phyloP scores from a whole-genome alignment of 306 rosid genomes.

The Dicorynia guianensis region DNA sequence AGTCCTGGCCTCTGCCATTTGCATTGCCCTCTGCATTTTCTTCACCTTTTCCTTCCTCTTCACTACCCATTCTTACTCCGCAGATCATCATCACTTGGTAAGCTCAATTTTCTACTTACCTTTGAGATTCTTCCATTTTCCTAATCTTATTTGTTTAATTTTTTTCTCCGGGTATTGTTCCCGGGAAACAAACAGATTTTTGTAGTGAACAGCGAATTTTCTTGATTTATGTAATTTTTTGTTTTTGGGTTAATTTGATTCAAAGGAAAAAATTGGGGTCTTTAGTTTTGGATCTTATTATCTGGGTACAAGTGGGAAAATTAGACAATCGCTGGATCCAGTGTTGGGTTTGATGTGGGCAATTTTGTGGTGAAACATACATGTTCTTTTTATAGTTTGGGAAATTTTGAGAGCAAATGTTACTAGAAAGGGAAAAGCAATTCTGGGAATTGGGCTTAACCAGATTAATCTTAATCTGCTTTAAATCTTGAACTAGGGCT shows the following conservation, averaged over 20 bases:
- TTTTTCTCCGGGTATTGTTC: not conserved
- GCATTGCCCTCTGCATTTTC: slow-evolving; percentile 50
- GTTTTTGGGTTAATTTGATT: slow-evolving; percentile 25
- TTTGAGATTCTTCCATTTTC: not conserved
- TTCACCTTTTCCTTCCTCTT: slow-evolving; percentile 63
- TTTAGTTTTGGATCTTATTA: slow-evolving; percentile 42
- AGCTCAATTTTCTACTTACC: slow-evolving; percentile 34
- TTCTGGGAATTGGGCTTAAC: not conserved
- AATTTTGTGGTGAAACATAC: slow-evolving; percentile 1
- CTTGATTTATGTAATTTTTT: not conserved
- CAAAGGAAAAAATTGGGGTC: not conserved
- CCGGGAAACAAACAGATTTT: slow-evolving; percentile 14
- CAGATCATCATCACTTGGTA: slow-evolving; percentile 53
- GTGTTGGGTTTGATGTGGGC: not conserved
- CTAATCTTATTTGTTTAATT: not conserved
- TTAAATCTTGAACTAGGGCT: slow-evolving; percentile 56
- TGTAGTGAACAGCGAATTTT: not conserved
- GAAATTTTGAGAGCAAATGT: not conserved
- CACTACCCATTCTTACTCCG: slow-evolving; percentile 53
- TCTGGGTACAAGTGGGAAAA: slow-evolving; percentile 27
- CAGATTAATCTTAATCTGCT: slow-evolving; percentile 13
- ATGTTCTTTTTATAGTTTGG: not conserved
- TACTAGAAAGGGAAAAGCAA: slow-evolving; percentile 9
- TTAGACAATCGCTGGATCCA: slow-evolving; percentile 30
- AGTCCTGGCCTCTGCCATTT: slow-evolving; percentile 48